These are phyloP conservation scores for Zygosaccharomyces sapae DNA, from an alignment of 1,139 yeast species.

Conservation along the genomic window DNA sequence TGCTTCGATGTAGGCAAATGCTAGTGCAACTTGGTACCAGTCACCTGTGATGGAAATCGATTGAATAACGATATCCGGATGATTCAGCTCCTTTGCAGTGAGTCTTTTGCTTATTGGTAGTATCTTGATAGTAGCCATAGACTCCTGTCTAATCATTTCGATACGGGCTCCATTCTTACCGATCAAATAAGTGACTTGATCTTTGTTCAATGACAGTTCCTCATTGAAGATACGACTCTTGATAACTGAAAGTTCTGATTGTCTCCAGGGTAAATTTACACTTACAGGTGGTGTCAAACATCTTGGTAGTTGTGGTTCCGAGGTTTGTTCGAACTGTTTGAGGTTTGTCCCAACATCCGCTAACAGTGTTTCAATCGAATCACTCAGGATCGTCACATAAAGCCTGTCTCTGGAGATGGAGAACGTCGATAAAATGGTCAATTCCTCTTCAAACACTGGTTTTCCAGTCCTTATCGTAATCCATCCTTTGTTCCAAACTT, in stretches of 20 bases:
- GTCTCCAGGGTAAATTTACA: not conserved
- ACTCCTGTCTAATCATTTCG: constrained; percentile 26
- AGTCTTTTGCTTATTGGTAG: constrained; percentile 31
- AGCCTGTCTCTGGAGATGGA: not conserved
- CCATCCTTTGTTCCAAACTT: not conserved
- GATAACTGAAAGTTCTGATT: not conserved
- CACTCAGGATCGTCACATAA: not conserved
- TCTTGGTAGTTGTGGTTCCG: not conserved
- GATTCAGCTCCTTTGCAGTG: constrained; percentile 12
- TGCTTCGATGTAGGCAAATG: constrained; percentile 27
- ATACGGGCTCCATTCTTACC: constrained; percentile 37
- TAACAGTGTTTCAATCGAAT: not conserved
- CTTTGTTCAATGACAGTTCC: constrained; percentile 27
- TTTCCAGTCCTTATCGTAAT: not conserved
- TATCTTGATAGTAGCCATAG: constrained; percentile 35
- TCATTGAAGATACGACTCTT: constrained; percentile 2
- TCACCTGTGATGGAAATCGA: constrained; percentile 34
- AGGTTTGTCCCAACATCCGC: not conserved
- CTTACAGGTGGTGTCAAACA: not conserved
- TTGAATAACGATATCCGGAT: constrained; percentile 24
- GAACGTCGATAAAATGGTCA: not conserved
- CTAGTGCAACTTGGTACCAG: constrained; percentile 22
- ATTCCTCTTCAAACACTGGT: not conserved
- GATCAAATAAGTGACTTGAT: constrained; percentile 36
- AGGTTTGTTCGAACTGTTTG: not conserved